phyloP scores from a whole-genome alignment of 1,284 basidiomycete species.

The Tilletiaria anomala region DNA sequence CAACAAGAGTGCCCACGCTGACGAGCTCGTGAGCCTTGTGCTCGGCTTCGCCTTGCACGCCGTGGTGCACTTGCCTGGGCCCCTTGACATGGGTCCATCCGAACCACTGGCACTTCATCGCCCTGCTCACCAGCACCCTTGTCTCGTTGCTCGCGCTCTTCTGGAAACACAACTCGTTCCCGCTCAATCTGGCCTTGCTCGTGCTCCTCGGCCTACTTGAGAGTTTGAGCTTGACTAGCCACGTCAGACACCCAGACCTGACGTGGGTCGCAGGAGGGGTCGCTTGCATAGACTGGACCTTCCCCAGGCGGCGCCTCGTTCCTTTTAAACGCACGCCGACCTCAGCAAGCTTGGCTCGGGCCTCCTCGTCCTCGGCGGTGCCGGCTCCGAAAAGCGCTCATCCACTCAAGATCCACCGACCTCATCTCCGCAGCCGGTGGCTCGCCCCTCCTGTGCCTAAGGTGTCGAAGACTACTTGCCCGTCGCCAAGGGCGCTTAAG shows the following conservation, averaged over 20 bases:
- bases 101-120: slow-evolving; percentile 25
- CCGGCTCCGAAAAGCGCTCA: slow-evolving; percentile 53
- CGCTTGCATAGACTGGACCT: slow-evolving; percentile 71
- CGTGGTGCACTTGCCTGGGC: slow-evolving; percentile 14
- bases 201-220: slow-evolving; percentile 54
- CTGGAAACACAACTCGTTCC: slow-evolving; percentile 75
- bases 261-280: slow-evolving; percentile 69
- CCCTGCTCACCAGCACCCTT: slow-evolving; percentile 59
- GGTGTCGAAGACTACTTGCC: slow-evolving; percentile 61
- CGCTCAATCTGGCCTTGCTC: slow-evolving; percentile 63
- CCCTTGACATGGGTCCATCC: slow-evolving; percentile 20
- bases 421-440: slow-evolving; percentile 61
- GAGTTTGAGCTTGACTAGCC: slow-evolving; percentile 51
- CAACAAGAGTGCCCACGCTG: slow-evolving; percentile 26
- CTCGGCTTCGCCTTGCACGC: slow-evolving; percentile 23
- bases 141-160: slow-evolving; percentile 61
- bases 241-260: slow-evolving; percentile 60
- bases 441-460: slow-evolving; percentile 51
- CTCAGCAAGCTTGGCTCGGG: slow-evolving; percentile 67
- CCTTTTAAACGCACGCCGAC: slow-evolving; percentile 59
- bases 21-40: slow-evolving; percentile 31
- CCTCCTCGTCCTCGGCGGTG: slow-evolving; percentile 29
- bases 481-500: slow-evolving; percentile 60
- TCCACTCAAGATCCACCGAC: slow-evolving; percentile 61
- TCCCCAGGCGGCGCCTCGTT: slow-evolving; percentile 70